These are phyloP conservation scores for Pistacia vera DNA, from an alignment of 345 rosid species.

Conservation along the genomic window DNA sequence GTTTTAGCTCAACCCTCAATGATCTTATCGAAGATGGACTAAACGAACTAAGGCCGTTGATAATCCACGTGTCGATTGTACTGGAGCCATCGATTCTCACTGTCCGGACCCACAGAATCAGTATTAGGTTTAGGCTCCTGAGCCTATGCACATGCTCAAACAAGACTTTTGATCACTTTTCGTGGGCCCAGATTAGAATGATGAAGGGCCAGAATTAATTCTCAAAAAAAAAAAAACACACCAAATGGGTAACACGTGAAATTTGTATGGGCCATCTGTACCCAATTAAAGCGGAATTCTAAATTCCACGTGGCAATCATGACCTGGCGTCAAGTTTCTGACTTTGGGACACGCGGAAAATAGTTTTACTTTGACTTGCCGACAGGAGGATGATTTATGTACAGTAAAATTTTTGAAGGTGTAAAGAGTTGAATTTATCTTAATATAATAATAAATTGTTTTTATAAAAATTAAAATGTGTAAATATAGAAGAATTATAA, in stretches of 20 bases:
- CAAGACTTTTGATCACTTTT: slow-evolving; percentile 17
- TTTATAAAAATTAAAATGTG: too few species aligned
- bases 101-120: slow-evolving; percentile 17
- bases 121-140: neutral
- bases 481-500: too few species aligned
- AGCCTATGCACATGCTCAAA: slow-evolving; percentile 25
- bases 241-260: slow-evolving; percentile 24
- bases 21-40: too few species aligned
- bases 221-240: neutral
- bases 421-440: too few species aligned
- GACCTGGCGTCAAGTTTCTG: neutral
- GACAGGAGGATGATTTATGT: neutral
- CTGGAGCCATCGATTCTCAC: neutral
- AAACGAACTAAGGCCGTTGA: neutral
- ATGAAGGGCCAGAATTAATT: slow-evolving; percentile 6
- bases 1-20: too few species aligned
- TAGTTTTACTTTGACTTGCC: slow-evolving; percentile 1
- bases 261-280: slow-evolving; percentile 2
- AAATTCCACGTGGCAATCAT: slow-evolving; percentile 9
- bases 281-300: neutral
- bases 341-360: slow-evolving; percentile 14
- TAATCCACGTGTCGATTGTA: slow-evolving; percentile 11
- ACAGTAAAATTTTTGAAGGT: too few species aligned
- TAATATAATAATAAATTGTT: too few species aligned
- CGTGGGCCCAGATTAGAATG: slow-evolving; percentile 8